phyloP scores from a whole-genome alignment of 2,329 filamentous ascomycete species.

The Cladorrhinum sp. region DNA sequence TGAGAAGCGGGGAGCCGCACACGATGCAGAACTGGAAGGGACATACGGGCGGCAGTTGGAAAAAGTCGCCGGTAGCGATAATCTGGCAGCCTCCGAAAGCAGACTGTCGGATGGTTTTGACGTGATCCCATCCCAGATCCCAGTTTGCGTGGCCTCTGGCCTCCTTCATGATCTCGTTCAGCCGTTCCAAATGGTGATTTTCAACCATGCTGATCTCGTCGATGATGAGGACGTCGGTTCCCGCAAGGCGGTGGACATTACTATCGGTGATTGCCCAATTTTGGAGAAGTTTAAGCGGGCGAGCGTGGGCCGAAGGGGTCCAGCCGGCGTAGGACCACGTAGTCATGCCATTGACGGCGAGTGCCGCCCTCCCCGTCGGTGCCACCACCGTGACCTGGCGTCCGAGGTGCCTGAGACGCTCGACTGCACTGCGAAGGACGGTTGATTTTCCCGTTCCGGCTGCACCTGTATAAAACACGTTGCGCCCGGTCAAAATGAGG shows the following conservation, averaged over 20 bases:
- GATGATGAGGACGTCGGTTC: conserved; percentile 57
- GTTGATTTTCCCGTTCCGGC: conserved; percentile 60
- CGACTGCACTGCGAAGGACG: conserved; percentile 48
- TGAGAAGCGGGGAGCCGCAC: no score
- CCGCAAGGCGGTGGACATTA: conserved; percentile 38
- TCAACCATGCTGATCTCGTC: conserved; percentile 68
- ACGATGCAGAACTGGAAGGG: conserved; percentile 53
- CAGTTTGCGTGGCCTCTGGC: conserved; percentile 28
- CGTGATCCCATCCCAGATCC: no score
- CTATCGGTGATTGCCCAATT: conserved; percentile 35
- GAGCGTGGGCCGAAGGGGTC: conserved; percentile 35
- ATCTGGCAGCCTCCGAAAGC: conserved; percentile 51
- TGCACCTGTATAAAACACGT: conserved; percentile 64
- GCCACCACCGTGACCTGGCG: conserved; percentile 51
- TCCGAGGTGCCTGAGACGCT: conserved; percentile 34
- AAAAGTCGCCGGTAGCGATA: conserved; percentile 59
- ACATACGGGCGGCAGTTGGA: conserved; percentile 57
- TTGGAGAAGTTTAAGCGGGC: conserved; percentile 39
- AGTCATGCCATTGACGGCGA: conserved; percentile 55
- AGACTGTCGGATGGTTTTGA: conserved; percentile 4
- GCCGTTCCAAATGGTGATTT: conserved; percentile 51
- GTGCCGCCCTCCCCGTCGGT: conserved; percentile 57
- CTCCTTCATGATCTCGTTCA: conserved; percentile 47
- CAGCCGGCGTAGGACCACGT: conserved; percentile 58
- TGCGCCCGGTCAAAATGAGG: no score